phyloP scores from a whole-genome alignment of 352 stramenopile species.

The Achlya hypogyna region DNA sequence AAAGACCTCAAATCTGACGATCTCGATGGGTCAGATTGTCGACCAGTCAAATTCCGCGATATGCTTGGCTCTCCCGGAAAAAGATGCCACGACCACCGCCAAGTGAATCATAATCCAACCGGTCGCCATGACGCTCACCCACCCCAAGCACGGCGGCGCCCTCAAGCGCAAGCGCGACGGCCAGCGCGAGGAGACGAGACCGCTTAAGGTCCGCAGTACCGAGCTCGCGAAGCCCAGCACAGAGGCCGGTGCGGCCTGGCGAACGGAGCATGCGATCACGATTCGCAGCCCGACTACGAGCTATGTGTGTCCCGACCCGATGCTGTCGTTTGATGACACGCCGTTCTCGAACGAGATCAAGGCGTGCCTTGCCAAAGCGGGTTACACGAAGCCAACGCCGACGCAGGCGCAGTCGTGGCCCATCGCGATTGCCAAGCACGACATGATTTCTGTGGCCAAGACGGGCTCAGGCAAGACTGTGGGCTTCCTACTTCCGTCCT shows the following conservation, averaged over 20 bases:
- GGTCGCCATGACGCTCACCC: not conserved
- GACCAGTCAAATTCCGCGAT: slow-evolving; percentile 1
- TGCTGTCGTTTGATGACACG: slow-evolving; percentile 5
- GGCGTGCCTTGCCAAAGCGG: slow-evolving; percentile 8
- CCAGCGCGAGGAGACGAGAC: not conserved
- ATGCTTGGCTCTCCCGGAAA: not conserved
- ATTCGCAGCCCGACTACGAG: not conserved
- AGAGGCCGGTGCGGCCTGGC: not conserved
- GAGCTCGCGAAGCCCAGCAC: not conserved
- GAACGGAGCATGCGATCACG: slow-evolving; percentile 7
- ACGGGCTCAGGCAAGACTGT: slow-evolving; percentile 94
- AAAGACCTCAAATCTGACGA: no score
- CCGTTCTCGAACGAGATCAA: slow-evolving; percentile 13
- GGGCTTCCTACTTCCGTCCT: slow-evolving; percentile 91
- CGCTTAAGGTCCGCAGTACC: slow-evolving; percentile 2
- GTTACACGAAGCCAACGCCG: slow-evolving; percentile 69
- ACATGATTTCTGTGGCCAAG: slow-evolving; percentile 96
- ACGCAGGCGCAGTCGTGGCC: slow-evolving; percentile 32
- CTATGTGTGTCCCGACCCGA: slow-evolving; percentile 16
- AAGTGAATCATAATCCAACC: not conserved
- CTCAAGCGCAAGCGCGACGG: slow-evolving; percentile 17
- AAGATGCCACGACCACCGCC: not conserved
- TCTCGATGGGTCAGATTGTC: not conserved
- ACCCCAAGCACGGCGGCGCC: not conserved
- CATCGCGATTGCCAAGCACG: slow-evolving; percentile 27